These are phyloP conservation scores for Ogataea glucozyma DNA, from an alignment of 805 yeast genomes.

Conservation along the genomic window DNA sequence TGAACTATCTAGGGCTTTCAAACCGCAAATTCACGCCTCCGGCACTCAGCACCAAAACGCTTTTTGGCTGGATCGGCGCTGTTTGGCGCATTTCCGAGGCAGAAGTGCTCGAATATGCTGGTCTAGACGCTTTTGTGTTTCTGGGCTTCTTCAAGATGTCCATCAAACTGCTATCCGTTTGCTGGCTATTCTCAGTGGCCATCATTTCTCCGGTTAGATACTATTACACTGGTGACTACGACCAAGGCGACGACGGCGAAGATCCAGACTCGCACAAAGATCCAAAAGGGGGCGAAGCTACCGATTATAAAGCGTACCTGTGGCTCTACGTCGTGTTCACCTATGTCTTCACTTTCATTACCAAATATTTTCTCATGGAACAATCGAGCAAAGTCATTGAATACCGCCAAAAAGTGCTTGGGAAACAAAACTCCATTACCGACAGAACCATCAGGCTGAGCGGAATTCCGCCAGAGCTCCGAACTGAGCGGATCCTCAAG, in stretches of 20 bases:
- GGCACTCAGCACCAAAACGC: conserved; percentile 50
- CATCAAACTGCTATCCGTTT: conserved; percentile 62
- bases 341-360: conserved; percentile 74
- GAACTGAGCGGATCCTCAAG: conserved; percentile 69
- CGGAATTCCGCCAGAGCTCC: conserved; percentile 82
- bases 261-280: conserved; percentile 27
- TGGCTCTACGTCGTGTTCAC: conserved; percentile 91
- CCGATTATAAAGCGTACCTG: conserved; percentile 55
- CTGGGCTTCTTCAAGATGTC: conserved; percentile 89
- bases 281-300: conserved; percentile 15
- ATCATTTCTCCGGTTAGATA: conserved; percentile 84
- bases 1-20: conserved; percentile 43
- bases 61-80: conserved; percentile 81
- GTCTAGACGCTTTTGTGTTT: conserved; percentile 91
- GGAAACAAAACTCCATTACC: conserved; percentile 83
- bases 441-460: conserved; percentile 86
- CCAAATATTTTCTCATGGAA: conserved; percentile 58
- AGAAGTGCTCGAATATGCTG: conserved; percentile 84
- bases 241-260: conserved; percentile 49
- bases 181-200: conserved; percentile 68
- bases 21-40: conserved; percentile 56
- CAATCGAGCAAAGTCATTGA: conserved; percentile 74
- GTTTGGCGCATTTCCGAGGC: conserved; percentile 66
- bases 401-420: conserved; percentile 79
- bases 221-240: conserved; percentile 79